Percentiles rank a stretch among this genome's conserved stretches.
These are phyloP conservation scores for Fusarium bulbicola DNA, from an alignment of 2,329 filamentous ascomycete species.

Conservation along the genomic window DNA sequence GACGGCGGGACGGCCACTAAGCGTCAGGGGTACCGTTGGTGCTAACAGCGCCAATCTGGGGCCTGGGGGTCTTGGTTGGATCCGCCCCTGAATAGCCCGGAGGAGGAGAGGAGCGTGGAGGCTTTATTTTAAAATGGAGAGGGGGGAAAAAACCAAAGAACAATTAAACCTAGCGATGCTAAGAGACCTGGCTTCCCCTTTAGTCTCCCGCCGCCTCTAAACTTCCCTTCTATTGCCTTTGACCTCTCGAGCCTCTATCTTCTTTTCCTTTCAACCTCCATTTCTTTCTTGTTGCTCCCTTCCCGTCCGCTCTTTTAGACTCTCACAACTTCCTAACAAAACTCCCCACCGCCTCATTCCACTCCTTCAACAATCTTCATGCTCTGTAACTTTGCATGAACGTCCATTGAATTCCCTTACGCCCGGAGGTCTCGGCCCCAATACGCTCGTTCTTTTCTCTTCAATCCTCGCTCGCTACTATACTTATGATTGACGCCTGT, in stretches of 20 bases:
- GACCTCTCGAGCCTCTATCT: constrained; percentile 20
- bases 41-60: constrained; percentile 46
- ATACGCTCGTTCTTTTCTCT: constrained; percentile 43
- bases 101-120: constrained; percentile 22
- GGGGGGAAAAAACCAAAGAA: constrained; percentile 36
- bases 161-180: constrained; percentile 43
- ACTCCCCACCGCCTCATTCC: not conserved
- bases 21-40: constrained; percentile 38
- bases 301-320: constrained; percentile 20
- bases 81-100: constrained; percentile 40
- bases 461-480: constrained; percentile 40
- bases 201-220: constrained; percentile 29
- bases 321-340: not conserved
- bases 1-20: constrained; percentile 41
- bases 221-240: constrained; percentile 16
- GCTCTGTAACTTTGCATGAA: constrained; percentile 8
- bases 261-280: constrained; percentile 5
- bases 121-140: constrained; percentile 42
- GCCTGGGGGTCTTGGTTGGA: constrained; percentile 40
- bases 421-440: constrained; percentile 40
- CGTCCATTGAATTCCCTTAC: constrained; percentile 4
- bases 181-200: constrained; percentile 33
- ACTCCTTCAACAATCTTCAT: constrained; percentile 4
- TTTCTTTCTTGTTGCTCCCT: constrained; percentile 11
- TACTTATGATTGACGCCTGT: constrained; percentile 44